Evolutionary conservation across 257 asterid species (phyloP), one percentile per base, ranked within the genome.

Genomic region (Avicennia marina): DNA sequence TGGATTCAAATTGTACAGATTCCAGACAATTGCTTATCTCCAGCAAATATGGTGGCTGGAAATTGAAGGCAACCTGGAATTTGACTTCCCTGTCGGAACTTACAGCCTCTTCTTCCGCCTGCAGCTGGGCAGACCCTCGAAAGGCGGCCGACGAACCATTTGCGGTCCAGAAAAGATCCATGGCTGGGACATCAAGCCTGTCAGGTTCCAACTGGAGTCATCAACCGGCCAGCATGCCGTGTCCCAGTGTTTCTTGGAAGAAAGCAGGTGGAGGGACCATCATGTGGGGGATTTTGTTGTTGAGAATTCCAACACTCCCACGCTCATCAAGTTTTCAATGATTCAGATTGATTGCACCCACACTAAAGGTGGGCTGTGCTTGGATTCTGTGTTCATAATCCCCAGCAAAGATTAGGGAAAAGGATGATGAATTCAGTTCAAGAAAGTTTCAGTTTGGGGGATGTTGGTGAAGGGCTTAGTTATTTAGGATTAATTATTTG

Each of bases 281-380:
- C 85, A 78, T n/a, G 78, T 50, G 0, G 88, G 88, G 4, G 82
- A 81, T 64, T 81, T 81, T n/a, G 32, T 69, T 0, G 82, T 75
- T 1, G 36, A 38, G 1, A 58, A 65, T 71, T 33, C 64, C 13
- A 6, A 4, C 22, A 39, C 34, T n/a, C 65, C 72, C 24, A 67
- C 70, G 17, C 72, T 45, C 40, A 67, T 81, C 27, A 72, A 74
- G 67, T 81, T 72, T 15, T 81, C 88, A 4, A 78, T 81, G 88
- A 77, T 85, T 4, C 88, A 81, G 56, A 81, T 81, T 9, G 87
- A 81, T 67, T 81, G 87, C 65, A 81, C 87, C 0, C 87, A 81
- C 64, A 72, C 87, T 0, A 80, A 80, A 53, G 87, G 87, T 24
- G 87, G 87, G 15, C 72, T 80, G 56, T 49, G 56, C 24, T 10